Evolutionary conservation across 768 basidiomycete genomes (phyloP).

Genomic region (Nevesoporus exiguus): DNA sequence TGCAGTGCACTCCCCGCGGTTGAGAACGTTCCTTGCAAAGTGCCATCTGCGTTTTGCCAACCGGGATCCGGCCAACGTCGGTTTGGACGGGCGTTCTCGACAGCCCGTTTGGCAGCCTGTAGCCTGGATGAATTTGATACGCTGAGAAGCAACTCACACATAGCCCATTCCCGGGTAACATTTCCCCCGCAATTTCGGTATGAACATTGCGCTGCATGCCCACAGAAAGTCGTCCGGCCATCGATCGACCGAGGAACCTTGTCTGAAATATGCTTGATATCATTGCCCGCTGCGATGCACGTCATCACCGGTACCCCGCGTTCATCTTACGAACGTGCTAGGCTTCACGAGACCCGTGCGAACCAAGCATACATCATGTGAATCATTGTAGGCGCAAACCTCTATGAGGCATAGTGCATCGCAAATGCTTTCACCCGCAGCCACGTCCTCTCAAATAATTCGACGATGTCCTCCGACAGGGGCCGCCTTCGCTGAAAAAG

Average conservation of each 20-base stretch:
- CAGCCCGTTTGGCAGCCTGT: not conserved
- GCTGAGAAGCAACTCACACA: not conserved
- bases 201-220: not conserved
- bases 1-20: not conserved
- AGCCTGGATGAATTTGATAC: too few species aligned
- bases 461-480: conserved; percentile 10
- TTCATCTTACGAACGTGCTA: not conserved
- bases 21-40: not conserved
- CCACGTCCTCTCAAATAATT: conserved; percentile 12
- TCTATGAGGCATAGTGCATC: conserved; percentile 11
- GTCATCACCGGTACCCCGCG: not conserved
- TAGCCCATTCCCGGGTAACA: not conserved
- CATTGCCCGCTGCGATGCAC: not conserved
- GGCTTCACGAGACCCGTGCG: not conserved
- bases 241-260: not conserved
- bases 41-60: not conserved
- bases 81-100: not conserved
- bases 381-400: not conserved
- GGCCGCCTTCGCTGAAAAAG: conserved; percentile 19
- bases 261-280: not conserved
- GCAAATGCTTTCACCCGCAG: conserved; percentile 1
- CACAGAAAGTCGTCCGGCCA: not conserved
- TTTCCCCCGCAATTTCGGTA: not conserved
- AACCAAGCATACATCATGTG: too few species aligned
- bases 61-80: not conserved